Percentiles rank a stretch among this genome's conserved stretches.
Conservation (phyloP, 1,284 basidiomycete genomes). For the Cryptococcus sp. region DNA sequence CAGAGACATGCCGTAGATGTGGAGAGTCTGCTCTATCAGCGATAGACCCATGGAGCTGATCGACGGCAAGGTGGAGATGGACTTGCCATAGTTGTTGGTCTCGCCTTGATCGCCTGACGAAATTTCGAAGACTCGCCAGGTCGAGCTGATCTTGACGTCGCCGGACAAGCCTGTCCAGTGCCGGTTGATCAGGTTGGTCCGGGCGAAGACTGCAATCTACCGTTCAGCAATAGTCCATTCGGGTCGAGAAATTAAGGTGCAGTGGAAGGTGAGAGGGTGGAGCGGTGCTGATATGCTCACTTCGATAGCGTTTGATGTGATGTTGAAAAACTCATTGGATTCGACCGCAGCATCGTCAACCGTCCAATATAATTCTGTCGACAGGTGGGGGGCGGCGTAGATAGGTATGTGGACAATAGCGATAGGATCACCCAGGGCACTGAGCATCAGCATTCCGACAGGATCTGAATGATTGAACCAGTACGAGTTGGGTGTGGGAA, state of each 20-base stretch:
- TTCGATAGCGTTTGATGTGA: conserved; percentile 39
- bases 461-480: too few species aligned
- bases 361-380: conserved; percentile 39
- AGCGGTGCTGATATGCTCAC: conserved; percentile 18
- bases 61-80: neutral
- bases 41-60: too few species aligned
- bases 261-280: neutral
- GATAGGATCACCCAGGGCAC: conserved; percentile 30
- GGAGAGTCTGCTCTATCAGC: conserved; percentile 32
- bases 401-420: conserved; percentile 40
- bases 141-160: conserved; percentile 27
- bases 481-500: too few species aligned
- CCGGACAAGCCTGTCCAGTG: conserved; percentile 24
- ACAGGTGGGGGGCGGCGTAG: conserved; percentile 11
- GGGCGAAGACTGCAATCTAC: conserved; percentile 40
- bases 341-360: conserved; percentile 23
- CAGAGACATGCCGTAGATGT: conserved; percentile 65
- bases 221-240: neutral
- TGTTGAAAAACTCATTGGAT: conserved; percentile 38
- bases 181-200: conserved; percentile 21
- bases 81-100: conserved; percentile 33
- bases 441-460: conserved; percentile 11
- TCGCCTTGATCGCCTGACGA: conserved; percentile 32
- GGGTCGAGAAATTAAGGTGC: neutral
- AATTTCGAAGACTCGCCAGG: conserved; percentile 43